Conservation (phyloP, 352 stramenopile genomes). For the Phytophthora foliorum region DNA sequence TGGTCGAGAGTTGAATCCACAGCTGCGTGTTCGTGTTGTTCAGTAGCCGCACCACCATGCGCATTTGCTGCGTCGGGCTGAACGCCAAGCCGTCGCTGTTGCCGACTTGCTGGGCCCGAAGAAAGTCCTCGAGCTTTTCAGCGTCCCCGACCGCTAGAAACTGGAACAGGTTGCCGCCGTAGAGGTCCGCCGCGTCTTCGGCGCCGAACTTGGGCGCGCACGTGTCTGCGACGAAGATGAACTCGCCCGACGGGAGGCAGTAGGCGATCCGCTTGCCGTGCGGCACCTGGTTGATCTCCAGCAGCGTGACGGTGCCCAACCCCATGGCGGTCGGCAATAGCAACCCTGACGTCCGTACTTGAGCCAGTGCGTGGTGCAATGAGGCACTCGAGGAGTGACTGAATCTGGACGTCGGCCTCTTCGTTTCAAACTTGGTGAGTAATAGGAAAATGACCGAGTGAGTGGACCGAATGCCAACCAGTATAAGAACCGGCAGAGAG, state of each 20-base stretch:
- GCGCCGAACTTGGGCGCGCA: constrained; percentile 53
- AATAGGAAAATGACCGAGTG: constrained; percentile 26
- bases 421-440: constrained; percentile 6
- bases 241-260: constrained; percentile 78
- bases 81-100: constrained; percentile 23
- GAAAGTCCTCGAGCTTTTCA: constrained; percentile 72
- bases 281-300: constrained; percentile 69
- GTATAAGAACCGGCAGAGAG: constrained; percentile 43
- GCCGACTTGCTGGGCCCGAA: constrained; percentile 38
- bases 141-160: constrained; percentile 66
- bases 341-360: constrained; percentile 7
- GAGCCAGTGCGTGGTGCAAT: constrained; percentile 17
- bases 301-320: constrained; percentile 59
- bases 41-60: constrained; percentile 56
- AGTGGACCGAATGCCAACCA: constrained; percentile 6
- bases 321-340: constrained; percentile 47
- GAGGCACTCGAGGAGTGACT: constrained; percentile 27
- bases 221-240: constrained; percentile 71
- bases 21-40: constrained; percentile 38
- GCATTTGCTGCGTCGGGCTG: constrained; percentile 38
- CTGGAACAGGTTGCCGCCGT: constrained; percentile 68
- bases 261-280: constrained; percentile 65
- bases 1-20: constrained; percentile 66
- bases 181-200: constrained; percentile 51
- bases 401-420: neutral